phyloP scores from a whole-genome alignment of 1,284 basidiomycete species.

The Tilletiopsis washingtonensis region DNA sequence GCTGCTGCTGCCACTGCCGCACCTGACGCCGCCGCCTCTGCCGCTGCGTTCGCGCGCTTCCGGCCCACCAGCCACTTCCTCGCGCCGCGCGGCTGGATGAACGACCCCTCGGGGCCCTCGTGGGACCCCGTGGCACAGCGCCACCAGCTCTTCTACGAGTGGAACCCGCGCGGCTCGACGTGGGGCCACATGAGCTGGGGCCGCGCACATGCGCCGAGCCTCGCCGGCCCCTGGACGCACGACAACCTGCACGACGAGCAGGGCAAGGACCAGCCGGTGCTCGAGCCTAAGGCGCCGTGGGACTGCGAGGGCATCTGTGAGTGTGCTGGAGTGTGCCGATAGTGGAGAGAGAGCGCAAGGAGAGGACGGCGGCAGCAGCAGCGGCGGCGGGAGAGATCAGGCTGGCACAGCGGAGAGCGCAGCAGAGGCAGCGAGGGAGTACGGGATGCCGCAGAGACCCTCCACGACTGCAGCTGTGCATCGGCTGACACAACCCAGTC shows the following conservation, averaged over 20 bases:
- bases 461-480: no score
- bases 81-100: conserved; percentile 34
- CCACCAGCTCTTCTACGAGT: conserved; percentile 32
- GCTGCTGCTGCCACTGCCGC: no score
- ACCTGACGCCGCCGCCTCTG: no score
- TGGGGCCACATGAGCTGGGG: conserved; percentile 37
- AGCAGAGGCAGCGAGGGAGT: no score
- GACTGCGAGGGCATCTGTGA: conserved; percentile 28
- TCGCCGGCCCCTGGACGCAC: conserved; percentile 23
- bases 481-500: no score
- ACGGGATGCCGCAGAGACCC: no score
- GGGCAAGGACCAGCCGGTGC: conserved; percentile 4
- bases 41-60: conserved; percentile 25
- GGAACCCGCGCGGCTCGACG: conserved; percentile 24
- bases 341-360: no score
- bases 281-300: conserved; percentile 19
- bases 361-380: no score
- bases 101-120: conserved; percentile 25
- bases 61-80: conserved; percentile 25
- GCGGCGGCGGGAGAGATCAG: no score
- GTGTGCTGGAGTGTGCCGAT: no score
- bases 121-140: conserved; percentile 19
- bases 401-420: no score
- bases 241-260: conserved; percentile 1
- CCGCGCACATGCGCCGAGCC: conserved; percentile 20